These are phyloP conservation scores for Candida tibetensis DNA, from an alignment of 805 yeast species.

Conservation along the genomic window DNA sequence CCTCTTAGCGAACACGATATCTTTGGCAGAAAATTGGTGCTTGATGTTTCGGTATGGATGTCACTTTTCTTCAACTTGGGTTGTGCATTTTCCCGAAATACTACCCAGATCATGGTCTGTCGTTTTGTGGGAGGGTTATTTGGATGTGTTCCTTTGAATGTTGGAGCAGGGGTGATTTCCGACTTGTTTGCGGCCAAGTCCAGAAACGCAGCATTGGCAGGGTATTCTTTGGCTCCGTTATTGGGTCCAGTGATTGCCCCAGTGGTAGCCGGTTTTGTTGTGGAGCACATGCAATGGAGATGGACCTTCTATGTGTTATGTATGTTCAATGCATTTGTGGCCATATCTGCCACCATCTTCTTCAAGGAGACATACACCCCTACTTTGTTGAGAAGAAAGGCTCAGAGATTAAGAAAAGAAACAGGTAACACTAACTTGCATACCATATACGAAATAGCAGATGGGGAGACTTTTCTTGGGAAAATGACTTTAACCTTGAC, in stretches of 20 bases:
- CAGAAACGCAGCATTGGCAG: conserved; percentile 55
- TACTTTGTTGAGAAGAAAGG: conserved; percentile 45
- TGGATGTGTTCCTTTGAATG: conserved; percentile 65
- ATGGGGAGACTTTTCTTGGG: conserved; percentile 39
- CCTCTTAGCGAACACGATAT: conserved; percentile 61
- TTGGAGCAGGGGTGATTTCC: conserved; percentile 67
- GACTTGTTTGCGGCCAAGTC: conserved; percentile 54
- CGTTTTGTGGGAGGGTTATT: conserved; percentile 66
- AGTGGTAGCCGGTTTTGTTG: conserved; percentile 55
- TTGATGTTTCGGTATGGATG: conserved; percentile 50
- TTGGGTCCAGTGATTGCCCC: conserved; percentile 71
- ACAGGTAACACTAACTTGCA: conserved; percentile 58
- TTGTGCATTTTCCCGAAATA: conserved; percentile 57
- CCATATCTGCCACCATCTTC: conserved; percentile 44
- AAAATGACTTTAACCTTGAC: conserved; percentile 46
- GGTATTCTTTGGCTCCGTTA: conserved; percentile 60
- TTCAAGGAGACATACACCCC: conserved; percentile 63
- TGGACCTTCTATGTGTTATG: conserved; percentile 66
- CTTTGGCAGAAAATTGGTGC: conserved; percentile 58
- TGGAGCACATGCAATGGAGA: conserved; percentile 52
- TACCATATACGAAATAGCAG: conserved; percentile 60
- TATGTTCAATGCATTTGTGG: conserved; percentile 53
- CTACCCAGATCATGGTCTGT: conserved; percentile 58
- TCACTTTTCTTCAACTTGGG: conserved; percentile 52
- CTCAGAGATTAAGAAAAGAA: conserved; percentile 44